Evolutionary conservation across 805 yeast genomes (phyloP).

Genomic region (Metschnikowia proteae): DNA sequence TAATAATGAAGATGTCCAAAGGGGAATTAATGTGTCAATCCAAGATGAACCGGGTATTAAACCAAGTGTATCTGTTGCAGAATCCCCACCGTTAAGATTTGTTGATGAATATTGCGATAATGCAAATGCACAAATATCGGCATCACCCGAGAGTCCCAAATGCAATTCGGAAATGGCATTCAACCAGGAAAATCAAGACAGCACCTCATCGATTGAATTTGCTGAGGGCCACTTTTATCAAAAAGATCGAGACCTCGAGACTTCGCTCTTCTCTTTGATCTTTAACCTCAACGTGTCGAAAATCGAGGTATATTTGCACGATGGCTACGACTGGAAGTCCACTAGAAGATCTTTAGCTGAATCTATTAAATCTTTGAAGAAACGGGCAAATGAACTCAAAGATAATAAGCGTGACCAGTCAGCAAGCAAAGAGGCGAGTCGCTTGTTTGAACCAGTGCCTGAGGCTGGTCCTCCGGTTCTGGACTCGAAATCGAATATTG

Average conservation of each 20-base stretch:
- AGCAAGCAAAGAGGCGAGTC: constrained; percentile 8
- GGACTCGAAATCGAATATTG: not conserved
- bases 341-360: constrained; percentile 66
- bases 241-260: not conserved
- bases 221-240: constrained; percentile 3
- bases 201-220: not conserved
- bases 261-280: constrained; percentile 9
- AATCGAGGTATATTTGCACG: constrained; percentile 53
- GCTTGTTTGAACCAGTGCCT: not conserved
- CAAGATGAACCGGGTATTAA: not conserved
- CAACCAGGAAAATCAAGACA: not conserved
- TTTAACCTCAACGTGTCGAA: constrained; percentile 37
- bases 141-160: not conserved
- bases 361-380: constrained; percentile 63
- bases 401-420: constrained; percentile 7
- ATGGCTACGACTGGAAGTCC: constrained; percentile 90
- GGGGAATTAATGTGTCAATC: too few species aligned
- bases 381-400: constrained; percentile 30
- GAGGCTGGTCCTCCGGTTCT: not conserved
- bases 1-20: not conserved
- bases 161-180: not conserved
- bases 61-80: not conserved
- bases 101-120: constrained; percentile 2
- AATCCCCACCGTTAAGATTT: not conserved
- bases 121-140: not conserved